Evolutionary conservation across 148 eudicot genomes (phyloP), one percentile per base, ranked within the genome.

Genomic region (Linanthus parryae): DNA sequence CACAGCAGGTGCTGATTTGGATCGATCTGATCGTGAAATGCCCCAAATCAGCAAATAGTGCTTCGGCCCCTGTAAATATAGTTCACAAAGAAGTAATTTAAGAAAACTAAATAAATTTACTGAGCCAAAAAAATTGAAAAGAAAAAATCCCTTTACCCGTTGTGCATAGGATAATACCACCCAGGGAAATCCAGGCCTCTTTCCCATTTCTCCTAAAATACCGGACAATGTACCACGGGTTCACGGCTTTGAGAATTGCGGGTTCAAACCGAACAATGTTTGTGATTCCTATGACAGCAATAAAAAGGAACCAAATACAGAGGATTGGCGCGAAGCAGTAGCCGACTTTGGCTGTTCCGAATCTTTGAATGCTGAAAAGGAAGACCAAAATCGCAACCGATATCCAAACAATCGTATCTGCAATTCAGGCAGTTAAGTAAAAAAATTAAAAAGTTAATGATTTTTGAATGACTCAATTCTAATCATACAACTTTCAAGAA

Each of bases 331-430:
- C 69, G 16, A 69, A 69, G 41, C 28, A 52, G 46, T 69, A 69
- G 15, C 74, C 74, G 3, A 69, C 69, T 63, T 64, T 63, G 37
- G 63, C 74, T 0, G 74, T 69, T 53, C 74, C 74, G 14, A 69
- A 54, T 48, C 74, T 48, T 58, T 69, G 74, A 48, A 58, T 24
- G 44, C 31, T 46, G 48, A 64, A 69, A 10, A 63, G 23, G 40
- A 40, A 6, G 28, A 64, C 47, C 29, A 69, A 48, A 33, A 69
- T 58, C 1, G 65, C 64, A 9, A 64, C 69, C 17, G 69, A 63
- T 30, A 64, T 58, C 64, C 69, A 52, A 30, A 63, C 74, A 53
- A 69, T 65, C 49, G 17, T 56, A 7, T 20, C 72, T 67, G 66
- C 50, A 61, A 17, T 33, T 2, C 16, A 26, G 22, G 47, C n/a